These are phyloP conservation scores for Verbascum thapsus DNA, from an alignment of 257 asterid species.

Conservation along the genomic window DNA sequence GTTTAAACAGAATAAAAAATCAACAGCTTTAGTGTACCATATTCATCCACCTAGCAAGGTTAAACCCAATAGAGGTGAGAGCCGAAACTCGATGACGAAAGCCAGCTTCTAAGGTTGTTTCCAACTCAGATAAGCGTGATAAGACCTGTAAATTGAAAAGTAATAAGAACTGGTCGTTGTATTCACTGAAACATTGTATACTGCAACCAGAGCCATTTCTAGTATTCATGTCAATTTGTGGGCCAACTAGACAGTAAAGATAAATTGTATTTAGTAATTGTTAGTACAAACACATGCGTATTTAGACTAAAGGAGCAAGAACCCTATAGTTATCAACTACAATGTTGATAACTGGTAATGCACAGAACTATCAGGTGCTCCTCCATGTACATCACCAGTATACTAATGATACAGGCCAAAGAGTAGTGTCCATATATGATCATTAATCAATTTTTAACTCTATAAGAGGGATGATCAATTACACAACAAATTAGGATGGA, in stretches of 20 bases:
- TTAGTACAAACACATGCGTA: not conserved
- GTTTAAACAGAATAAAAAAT: conserved; percentile 11
- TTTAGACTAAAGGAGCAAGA: conserved; percentile 14
- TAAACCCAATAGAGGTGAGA: conserved; percentile 75
- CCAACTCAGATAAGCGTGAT: conserved; percentile 86
- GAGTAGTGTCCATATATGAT: not conserved
- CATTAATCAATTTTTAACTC: conserved; percentile 11
- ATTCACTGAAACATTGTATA: conserved; percentile 17
- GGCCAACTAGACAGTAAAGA: conserved; percentile 16
- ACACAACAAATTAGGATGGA: conserved; percentile 3
- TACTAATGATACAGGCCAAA: not conserved
- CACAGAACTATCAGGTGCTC: not conserved
- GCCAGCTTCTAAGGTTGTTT: conserved; percentile 92
- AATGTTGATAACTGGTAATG: conserved; percentile 5
- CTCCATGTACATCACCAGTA: conserved; percentile 12
- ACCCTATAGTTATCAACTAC: conserved; percentile 9
- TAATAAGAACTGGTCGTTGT: conserved; percentile 6
- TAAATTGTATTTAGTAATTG: not conserved
- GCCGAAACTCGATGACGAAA: conserved; percentile 77
- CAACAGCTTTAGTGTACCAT: conserved; percentile 48
- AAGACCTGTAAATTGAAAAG: conserved; percentile 61
- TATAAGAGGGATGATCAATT: conserved; percentile 15
- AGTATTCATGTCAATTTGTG: not conserved
- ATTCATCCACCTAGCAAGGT: conserved; percentile 79
- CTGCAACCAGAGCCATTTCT: conserved; percentile 19